Conservation (phyloP, 345 rosid genomes). For the Salix dunnii region DNA sequence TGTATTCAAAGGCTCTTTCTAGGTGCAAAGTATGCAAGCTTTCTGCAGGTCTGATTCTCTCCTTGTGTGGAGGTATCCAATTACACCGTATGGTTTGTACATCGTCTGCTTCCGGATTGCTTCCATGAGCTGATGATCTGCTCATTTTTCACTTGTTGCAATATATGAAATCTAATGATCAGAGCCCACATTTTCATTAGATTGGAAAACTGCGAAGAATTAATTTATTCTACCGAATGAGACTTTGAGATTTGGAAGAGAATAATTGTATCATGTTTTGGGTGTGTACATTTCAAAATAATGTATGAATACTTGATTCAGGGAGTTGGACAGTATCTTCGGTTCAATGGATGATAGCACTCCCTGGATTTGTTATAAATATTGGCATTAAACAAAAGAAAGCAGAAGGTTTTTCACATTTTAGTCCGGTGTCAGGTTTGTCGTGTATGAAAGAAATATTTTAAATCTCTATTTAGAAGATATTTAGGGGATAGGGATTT, state of each 20-base stretch:
- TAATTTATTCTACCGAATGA: not conserved
- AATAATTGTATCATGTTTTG: not conserved
- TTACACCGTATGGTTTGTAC: not conserved
- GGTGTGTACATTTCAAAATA: constrained; percentile 3
- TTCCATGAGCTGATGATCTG: not conserved
- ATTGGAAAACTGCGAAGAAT: not conserved
- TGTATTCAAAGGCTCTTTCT: constrained; percentile 88
- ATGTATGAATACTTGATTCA: not conserved
- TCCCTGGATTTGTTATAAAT: not conserved
- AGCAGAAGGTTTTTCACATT: too few species aligned
- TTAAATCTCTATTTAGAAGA: too few species aligned
- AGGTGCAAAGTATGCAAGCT: constrained; percentile 93
- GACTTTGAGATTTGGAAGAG: not conserved
- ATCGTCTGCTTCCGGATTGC: not conserved
- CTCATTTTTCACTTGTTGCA: not conserved
- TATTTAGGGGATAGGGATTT: too few species aligned
- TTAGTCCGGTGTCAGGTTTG: too few species aligned
- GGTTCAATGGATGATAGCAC: not conserved
- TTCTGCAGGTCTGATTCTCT: constrained; percentile 76
- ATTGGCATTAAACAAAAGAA: not conserved
- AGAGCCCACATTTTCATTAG: not conserved
- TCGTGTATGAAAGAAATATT: too few species aligned
- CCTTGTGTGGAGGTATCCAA: not conserved
- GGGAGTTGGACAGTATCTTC: not conserved
- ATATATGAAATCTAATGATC: not conserved